Percentiles rank a stretch among this genome's conserved stretches.
Conservation (phyloP, 1,284 basidiomycete species). For the Volvariella surrecta region DNA sequence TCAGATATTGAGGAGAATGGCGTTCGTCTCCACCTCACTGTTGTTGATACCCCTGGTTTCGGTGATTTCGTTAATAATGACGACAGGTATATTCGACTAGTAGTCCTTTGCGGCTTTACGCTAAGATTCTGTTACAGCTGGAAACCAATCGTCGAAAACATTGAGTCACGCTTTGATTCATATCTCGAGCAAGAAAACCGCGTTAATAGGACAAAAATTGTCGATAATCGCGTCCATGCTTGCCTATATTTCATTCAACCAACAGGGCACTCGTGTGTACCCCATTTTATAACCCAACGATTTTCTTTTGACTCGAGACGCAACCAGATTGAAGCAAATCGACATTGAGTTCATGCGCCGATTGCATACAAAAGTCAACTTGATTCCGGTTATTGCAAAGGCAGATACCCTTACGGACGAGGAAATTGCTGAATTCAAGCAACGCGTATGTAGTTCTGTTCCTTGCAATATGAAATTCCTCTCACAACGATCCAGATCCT, state of each 20-base stretch:
- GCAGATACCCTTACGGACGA: constrained; percentile 95
- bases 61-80: constrained; percentile 98
- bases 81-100: constrained; percentile 76
- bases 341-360: constrained; percentile 97
- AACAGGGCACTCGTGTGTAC: constrained; percentile 88
- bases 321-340: constrained; percentile 80
- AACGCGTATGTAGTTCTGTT: constrained; percentile 48
- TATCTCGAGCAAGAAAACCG: constrained; percentile 98
- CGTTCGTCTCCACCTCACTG: constrained; percentile 90
- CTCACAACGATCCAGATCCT: constrained; percentile 53
- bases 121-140: constrained; percentile 51
- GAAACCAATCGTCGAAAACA: constrained; percentile 97
- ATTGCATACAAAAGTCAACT: constrained; percentile 92
- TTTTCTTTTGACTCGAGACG: constrained; percentile 8
- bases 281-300: constrained; percentile 3
- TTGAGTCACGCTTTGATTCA: constrained; percentile 92
- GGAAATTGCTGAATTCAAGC: constrained; percentile 88
- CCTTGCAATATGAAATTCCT: not conserved
- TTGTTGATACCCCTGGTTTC: constrained; percentile 95
- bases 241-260: constrained; percentile 98
- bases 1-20: constrained; percentile 97
- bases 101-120: too few species aligned
- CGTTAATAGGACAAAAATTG: constrained; percentile 83
- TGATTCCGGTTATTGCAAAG: constrained; percentile 96
- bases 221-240: constrained; percentile 86